Conservation (phyloP, 2,329 filamentous ascomycete genomes). For the Paraphaeosphaeria sporulosa region DNA sequence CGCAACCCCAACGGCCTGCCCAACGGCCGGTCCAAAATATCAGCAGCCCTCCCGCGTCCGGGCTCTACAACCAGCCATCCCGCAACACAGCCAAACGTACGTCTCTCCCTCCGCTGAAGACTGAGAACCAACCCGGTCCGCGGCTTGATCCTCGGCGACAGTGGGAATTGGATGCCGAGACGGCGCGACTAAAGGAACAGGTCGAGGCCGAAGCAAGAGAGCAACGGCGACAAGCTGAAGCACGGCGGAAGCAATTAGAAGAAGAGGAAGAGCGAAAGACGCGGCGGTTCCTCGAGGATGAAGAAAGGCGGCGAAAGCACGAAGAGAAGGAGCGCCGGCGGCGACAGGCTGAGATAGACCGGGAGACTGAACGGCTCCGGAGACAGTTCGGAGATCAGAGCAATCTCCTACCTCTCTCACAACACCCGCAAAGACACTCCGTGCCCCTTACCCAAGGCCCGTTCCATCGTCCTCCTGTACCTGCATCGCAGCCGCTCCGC, state of each 20-base stretch:
- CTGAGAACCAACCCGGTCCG: slow-evolving; percentile 27
- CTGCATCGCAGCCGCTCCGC: slow-evolving; percentile 21
- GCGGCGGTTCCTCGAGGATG: slow-evolving; percentile 42
- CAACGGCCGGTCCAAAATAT: slow-evolving; percentile 25
- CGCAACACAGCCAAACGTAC: slow-evolving; percentile 33
- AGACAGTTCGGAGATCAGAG: slow-evolving; percentile 67
- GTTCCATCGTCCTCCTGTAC: slow-evolving; percentile 22
- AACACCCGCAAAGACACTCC: slow-evolving; percentile 34
- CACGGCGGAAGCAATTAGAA: slow-evolving; percentile 62
- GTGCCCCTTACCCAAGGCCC: slow-evolving; percentile 27
- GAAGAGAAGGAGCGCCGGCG: slow-evolving; percentile 67
- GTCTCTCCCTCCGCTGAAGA: slow-evolving; percentile 40
- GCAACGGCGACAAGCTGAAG: slow-evolving; percentile 54
- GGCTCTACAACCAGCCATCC: slow-evolving; percentile 27
- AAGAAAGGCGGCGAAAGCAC: slow-evolving; percentile 67
- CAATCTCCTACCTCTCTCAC: slow-evolving; percentile 32
- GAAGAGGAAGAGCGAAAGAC: slow-evolving; percentile 59
- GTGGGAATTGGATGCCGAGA: slow-evolving; percentile 62
- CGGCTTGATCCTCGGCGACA: slow-evolving; percentile 58
- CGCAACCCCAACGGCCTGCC: slow-evolving; percentile 32
- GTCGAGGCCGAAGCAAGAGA: slow-evolving; percentile 53
- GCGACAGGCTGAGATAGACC: slow-evolving; percentile 64
- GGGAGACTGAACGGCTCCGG: slow-evolving; percentile 78
- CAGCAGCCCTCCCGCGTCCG: slow-evolving; percentile 25
- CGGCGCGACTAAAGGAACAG: slow-evolving; percentile 54